Evolutionary conservation across 192 early-diverging fungal genomes (phyloP), one percentile per base, ranked within the genome.

Genomic region (Pilobolus umbonatus): DNA sequence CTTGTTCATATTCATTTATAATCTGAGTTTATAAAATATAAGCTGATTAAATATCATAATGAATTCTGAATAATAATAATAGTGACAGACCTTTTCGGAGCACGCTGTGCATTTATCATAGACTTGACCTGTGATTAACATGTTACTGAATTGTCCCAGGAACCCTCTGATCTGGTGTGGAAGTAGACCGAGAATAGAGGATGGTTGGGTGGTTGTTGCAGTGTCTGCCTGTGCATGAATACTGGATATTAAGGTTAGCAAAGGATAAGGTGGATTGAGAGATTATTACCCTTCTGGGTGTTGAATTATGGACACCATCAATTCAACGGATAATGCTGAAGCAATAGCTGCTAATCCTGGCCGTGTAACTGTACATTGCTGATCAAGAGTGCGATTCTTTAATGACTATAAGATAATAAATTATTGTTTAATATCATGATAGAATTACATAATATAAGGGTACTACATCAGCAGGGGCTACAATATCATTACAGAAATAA

Each of bases 401-500:
- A 97, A 77, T 15, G 96, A 96, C 86, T 86, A 60, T 38, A 31
- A 32, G 38, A 14, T 40, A 12, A 42, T 39, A 39, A 30, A 34
- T 24, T 34, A 43, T 29, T 14, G 53, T 9, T 42, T 25, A 64
- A 28, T 50, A 34, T 57, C n/a, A 47, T 8, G 17, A 19, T 26
- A 45, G 35, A 25, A 39, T 26, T 14, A 5, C 38, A 4, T 17
- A 35, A 32, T 25, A 14, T 28, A 4, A 43, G 28, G 53, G 17
- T 69, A 78, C 73, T 78, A 88, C 88, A 74, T 98, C 94, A 0
- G 85, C 80, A 2, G 96, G 95, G n/a, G 92, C 94, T 15, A 99
- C 94, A 55, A 99, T 85, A 61, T 99, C 96, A 69, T 95, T 96
- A 78, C 96, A 99, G 59, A 92, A 99, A 64, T 99, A 99, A 61